A percentile compares a stretch with the other conserved stretches of the same genome.
These are phyloP conservation scores for Amylocystis lapponica DNA, from an alignment of 768 basidiomycete species.

Conservation along the genomic window DNA sequence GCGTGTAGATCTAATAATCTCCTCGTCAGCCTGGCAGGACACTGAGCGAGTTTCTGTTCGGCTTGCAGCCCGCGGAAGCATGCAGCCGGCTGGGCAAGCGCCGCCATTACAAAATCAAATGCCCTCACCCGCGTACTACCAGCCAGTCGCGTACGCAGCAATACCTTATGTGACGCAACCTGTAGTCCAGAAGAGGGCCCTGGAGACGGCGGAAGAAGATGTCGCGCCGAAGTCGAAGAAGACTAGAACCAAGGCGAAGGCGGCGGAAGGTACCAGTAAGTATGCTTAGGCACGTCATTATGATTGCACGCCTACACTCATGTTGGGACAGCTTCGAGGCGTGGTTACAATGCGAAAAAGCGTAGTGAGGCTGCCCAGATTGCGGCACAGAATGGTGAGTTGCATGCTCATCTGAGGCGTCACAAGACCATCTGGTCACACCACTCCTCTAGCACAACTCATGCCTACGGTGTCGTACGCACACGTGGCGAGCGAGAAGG, in stretches of 20 bases:
- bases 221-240: constrained; percentile 44
- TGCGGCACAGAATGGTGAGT: constrained; percentile 57
- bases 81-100: too few species aligned
- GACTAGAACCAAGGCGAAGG: constrained; percentile 31
- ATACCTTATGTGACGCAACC: too few species aligned
- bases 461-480: constrained; percentile 37
- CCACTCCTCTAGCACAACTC: constrained; percentile 9
- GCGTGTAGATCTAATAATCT: constrained; percentile 15
- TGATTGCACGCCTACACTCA: neutral
- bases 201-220: constrained; percentile 33
- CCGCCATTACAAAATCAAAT: constrained; percentile 16
- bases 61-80: constrained; percentile 45
- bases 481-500: constrained; percentile 32
- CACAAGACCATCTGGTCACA: constrained; percentile 2
- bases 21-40: constrained; percentile 42
- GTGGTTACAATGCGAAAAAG: constrained; percentile 68
- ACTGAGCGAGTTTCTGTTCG: constrained; percentile 54
- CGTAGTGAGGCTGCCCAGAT: constrained; percentile 65
- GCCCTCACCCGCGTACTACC: constrained; percentile 11
- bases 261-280: constrained; percentile 29
- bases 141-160: too few species aligned
- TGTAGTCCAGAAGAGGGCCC: constrained; percentile 30
- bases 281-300: neutral
- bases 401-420: too few species aligned
- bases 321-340: constrained; percentile 37